Evolutionary conservation across 1,284 basidiomycete genomes (phyloP), one percentile per base, ranked within the genome.

Genomic region (Melanopsichium pennsylvanicum): DNA sequence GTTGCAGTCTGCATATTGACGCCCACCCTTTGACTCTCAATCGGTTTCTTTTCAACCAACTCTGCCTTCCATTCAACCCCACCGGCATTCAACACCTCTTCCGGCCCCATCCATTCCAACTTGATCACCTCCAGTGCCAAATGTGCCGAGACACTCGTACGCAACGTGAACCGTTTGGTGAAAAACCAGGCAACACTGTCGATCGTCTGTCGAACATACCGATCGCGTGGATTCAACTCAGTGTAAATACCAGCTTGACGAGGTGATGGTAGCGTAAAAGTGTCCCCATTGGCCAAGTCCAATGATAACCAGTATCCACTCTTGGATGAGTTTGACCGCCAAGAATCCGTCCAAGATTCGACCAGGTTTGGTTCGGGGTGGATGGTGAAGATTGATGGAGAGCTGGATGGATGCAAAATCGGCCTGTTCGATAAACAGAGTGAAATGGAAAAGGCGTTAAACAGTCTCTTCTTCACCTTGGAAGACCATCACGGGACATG

Each of bases 21-120:
- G 11, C 37, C 13, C 13, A 29, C 38, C 8, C n/a, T 13, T 16
- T n/a, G 23, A 4, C 16, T 10, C 4, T 11, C 32, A 13, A 45
- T 13, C 0, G 16, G 10, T 2, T 29, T 3, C 12, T 34, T 35
- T 2, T 63, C 52, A 7, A 70, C 61, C 32, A 60, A 25, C 18
- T 64, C 48, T 1, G 67, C 67, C 33, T 57, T 36, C 67, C 67
- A 70, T 35, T 60, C 57, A 0, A 70, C 61, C 15, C 61, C 61
- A 15, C 67, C 67, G 5, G 19, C n/a, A 12, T 26, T 13, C 22
- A 70, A 45, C 13, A 60, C 61, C 32, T 54, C 43, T 34, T 70
- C 68, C 5, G 62, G 57, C 0, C 32, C 49, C 45, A 54, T 11
- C 11, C 61, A 10, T 11, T 54, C 36, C 57, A 70, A n/a, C 10